phyloP scores from a whole-genome alignment of 352 stramenopile genomes.

The Globisporangium cylindrosporum region DNA sequence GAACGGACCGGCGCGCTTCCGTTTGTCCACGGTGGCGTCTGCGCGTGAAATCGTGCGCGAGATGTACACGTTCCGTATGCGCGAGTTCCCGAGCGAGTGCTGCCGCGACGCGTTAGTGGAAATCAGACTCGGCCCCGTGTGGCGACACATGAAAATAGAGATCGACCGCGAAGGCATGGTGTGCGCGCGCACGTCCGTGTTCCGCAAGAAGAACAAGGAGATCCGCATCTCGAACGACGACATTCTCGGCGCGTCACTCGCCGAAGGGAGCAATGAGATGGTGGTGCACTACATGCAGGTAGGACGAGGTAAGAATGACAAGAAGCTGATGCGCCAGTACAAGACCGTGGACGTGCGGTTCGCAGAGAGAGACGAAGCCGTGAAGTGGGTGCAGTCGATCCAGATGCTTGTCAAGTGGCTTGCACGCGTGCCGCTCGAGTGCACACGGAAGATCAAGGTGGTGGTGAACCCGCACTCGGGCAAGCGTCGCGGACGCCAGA shows the following conservation, averaged over 20 bases:
- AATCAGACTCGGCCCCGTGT: conserved; percentile 47
- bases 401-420: conserved; percentile 67
- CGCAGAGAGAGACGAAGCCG: conserved; percentile 21
- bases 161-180: conserved; percentile 55
- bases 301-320: conserved; percentile 49
- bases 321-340: conserved; percentile 55
- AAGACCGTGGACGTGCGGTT: conserved; percentile 41
- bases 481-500: conserved; percentile 51
- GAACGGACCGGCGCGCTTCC: conserved; percentile 53
- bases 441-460: conserved; percentile 62
- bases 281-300: conserved; percentile 67
- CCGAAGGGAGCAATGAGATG: conserved; percentile 24
- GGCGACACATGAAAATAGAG: conserved; percentile 46
- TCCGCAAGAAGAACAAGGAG: conserved; percentile 60
- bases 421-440: conserved; percentile 54
- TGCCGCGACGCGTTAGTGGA: conserved; percentile 27
- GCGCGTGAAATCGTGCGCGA: conserved; percentile 62
- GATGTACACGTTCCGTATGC: conserved; percentile 60
- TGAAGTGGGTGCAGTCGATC: conserved; percentile 37
- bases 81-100: conserved; percentile 55
- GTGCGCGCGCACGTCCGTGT: conserved; percentile 51
- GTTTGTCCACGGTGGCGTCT: conserved; percentile 53
- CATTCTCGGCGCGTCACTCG: conserved; percentile 40
- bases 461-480: conserved; percentile 79
- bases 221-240: conserved; percentile 55